Evolutionary conservation across 75 land plant genomes (phyloP).

Genomic region (Pseudotsuga menziesii): DNA sequence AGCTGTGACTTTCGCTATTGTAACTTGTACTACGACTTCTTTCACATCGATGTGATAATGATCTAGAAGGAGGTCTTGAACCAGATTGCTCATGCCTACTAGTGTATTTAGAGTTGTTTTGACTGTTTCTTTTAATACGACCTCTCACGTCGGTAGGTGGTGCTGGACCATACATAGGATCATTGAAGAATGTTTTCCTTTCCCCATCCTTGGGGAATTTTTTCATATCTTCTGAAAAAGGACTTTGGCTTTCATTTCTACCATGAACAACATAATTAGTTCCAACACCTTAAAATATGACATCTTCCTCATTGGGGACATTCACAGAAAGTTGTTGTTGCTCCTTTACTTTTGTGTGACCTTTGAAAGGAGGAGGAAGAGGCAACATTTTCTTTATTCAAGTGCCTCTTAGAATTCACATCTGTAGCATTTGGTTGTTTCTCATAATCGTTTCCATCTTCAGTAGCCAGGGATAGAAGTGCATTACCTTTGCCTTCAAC

Average conservation of each 20-base stretch:
- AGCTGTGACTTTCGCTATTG: too few relatives aligned
- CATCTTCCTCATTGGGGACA: constrained; percentile 64
- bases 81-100: too few relatives aligned
- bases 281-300: constrained; percentile 92
- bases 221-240: constrained; percentile 95
- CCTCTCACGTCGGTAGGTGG: too few relatives aligned
- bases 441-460: constrained; percentile 40
- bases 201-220: constrained; percentile 84
- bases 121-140: too few relatives aligned
- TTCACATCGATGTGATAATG: too few relatives aligned
- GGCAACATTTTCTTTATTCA: constrained; percentile 40
- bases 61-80: too few relatives aligned
- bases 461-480: constrained; percentile 26
- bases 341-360: constrained; percentile 27
- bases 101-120: too few relatives aligned
- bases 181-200: constrained; percentile 64
- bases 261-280: constrained; percentile 62
- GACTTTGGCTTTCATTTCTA: constrained; percentile 61
- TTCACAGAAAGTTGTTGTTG: constrained; percentile 26
- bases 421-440: constrained; percentile 30
- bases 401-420: constrained; percentile 28
- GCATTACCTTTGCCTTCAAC: constrained; percentile 36
- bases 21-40: too few relatives aligned
- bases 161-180: constrained; percentile 78
- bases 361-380: constrained; percentile 55